These are phyloP conservation scores for Hypoxylon intermedium DNA, from an alignment of 495 filamentous ascomycete genomes.

Conservation along the genomic window DNA sequence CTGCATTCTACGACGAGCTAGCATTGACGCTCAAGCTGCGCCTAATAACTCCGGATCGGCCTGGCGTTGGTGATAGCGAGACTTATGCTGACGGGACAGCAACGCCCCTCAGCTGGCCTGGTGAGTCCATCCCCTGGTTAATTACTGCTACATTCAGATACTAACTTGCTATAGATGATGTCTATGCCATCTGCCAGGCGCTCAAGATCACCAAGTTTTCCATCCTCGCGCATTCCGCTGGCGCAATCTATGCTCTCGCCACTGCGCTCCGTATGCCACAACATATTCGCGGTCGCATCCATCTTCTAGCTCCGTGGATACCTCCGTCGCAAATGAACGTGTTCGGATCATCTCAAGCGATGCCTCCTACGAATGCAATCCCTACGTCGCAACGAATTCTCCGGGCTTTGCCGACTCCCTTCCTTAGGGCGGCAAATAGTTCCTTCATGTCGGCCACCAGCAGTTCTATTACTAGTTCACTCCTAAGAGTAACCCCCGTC, in stretches of 20 bases:
- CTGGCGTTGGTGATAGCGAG: constrained; percentile 92
- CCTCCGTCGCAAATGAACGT: constrained; percentile 94
- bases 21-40: constrained; percentile 86
- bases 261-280: constrained; percentile 96
- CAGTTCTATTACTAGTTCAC: constrained; percentile 82
- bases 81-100: constrained; percentile 78
- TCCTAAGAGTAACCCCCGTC: constrained; percentile 72
- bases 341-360: constrained; percentile 74
- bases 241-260: constrained; percentile 95
- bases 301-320: constrained; percentile 97
- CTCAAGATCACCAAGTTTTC: constrained; percentile 96
- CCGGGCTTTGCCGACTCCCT: constrained; percentile 86
- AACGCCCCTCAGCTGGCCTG: constrained; percentile 92
- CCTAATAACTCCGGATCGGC: constrained; percentile 91
- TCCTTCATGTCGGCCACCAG: constrained; percentile 93
- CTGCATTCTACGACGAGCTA: constrained; percentile 96
- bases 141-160: constrained; percentile 30
- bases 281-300: constrained; percentile 92
- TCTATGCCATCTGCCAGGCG: constrained; percentile 90
- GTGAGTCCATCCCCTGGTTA: constrained; percentile 57
- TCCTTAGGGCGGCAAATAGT: constrained; percentile 92
- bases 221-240: constrained; percentile 95
- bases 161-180: constrained; percentile 71
- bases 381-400: constrained; percentile 92
- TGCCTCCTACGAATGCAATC: constrained; percentile 80